Evolutionary conservation across 495 filamentous ascomycete species (phyloP), one percentile per base, ranked within the genome.

Genomic region (Aspergillus homomorphus): DNA sequence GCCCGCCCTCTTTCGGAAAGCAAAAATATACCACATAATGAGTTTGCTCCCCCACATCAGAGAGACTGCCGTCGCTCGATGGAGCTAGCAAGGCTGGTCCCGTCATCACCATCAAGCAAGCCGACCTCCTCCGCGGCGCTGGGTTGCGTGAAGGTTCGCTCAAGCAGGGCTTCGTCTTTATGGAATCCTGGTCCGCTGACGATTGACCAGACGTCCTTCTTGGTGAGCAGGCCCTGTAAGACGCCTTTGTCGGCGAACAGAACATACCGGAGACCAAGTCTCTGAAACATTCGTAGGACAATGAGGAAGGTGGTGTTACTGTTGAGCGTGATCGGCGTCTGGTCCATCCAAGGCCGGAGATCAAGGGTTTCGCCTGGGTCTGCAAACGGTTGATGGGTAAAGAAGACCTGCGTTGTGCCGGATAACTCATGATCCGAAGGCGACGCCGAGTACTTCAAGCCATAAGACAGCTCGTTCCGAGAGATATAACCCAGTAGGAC

Each of bases 181-280:
- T 72, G 72, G 46, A 86, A 87, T 63, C 92, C 88, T 16, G 86
- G 84, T 20, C 88, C 89, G 68, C 96, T 92, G 12, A 98, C 75
- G 19, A 96, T 84, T 64, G 89, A 91, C 89, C 91, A 97, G n/a
- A 96, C 86, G 74, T 98, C 94, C 77, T 98, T 98, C 80, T 98
- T 98, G 20, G 95, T 98, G 63, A 98, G 72, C 48, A 98, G 67
- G 1, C 94, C 94, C 69, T 89, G 86, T 43, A 98, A 70, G 30
- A 85, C 80, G 9, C 94, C 95, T 61, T 86, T 83, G 53, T 95
- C 87, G 43, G 82, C 81, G 72, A 98, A 96, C 3, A 98, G 71
- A 4, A 98, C 86, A 72, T 98, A 97, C 38, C 93, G 82, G 45
- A 98, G 71, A 19, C 94, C 94, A 7, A 98, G 81, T 66, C 91